Percentiles rank a stretch among this genome's conserved stretches.
phyloP scores from a whole-genome alignment of 352 stramenopile species.

The Globisporangium viniferum region DNA sequence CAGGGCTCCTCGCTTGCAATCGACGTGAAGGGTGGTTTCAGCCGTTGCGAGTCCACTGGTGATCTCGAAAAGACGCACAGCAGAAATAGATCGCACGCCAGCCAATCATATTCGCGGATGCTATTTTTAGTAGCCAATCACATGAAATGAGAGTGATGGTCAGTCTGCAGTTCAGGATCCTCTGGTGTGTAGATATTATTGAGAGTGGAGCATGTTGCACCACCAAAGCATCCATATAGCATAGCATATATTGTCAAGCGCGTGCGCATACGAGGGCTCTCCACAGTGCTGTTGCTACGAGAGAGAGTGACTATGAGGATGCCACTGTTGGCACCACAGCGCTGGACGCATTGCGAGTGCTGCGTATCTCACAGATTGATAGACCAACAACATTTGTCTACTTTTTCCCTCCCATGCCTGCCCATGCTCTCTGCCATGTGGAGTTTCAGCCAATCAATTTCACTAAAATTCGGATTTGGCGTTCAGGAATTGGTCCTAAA shows the following conservation, averaged over 20 bases:
- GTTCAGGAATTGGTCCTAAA: not conserved
- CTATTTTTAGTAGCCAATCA: not conserved
- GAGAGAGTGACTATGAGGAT: not conserved
- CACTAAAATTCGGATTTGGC: not conserved
- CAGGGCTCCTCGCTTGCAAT: too few relatives aligned
- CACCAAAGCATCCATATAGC: not conserved
- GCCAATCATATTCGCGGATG: not conserved
- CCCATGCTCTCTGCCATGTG: not conserved
- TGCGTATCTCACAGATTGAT: not conserved
- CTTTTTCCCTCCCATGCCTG: not conserved
- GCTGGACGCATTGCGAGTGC: not conserved
- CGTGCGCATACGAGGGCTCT: too few relatives aligned
- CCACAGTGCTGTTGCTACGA: too few relatives aligned
- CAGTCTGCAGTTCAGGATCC: not conserved
- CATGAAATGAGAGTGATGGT: not conserved
- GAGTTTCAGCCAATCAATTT: not conserved
- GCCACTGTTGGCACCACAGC: not conserved
- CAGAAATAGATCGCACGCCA: not conserved
- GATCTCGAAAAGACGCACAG: not conserved
- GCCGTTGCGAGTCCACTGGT: not conserved
- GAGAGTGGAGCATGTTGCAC: not conserved
- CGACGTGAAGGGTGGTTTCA: slow-evolving; percentile 1
- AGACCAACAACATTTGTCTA: not conserved
- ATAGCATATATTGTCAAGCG: not conserved
- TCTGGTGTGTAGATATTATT: not conserved